Base-by-base conservation (phyloP, 345 rosid species). In the Hevea brasiliensis region DNA sequence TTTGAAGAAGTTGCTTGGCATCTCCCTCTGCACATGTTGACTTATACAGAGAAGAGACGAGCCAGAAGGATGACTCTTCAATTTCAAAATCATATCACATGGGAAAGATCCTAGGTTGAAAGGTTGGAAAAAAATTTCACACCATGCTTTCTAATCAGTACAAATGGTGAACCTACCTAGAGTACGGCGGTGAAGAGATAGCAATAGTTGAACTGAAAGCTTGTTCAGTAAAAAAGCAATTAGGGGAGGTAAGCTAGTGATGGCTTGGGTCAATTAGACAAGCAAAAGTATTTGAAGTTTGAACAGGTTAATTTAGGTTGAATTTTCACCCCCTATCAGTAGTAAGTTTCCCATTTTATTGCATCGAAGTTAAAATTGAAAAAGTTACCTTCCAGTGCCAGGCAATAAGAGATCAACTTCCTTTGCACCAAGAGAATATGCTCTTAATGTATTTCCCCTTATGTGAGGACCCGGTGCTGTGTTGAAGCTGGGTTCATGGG, bases 381-480 rank as follows among this genome's bases (percentile, higher is more conserved):
- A 53, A 61, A 56, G 59, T 72, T 70, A 90, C 96, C 97, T 90
- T 82, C 84, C 96, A 48, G 92, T 87, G 57, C 97, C 96, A 8
- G 97, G 96, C 64, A 92, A 84, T 53, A 92, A 73, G 59, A 92
- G 92, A 84, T 92, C 97, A n/a, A 87, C 97, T 85, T 92, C 96
- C 81, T 79, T 85, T 64, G 87, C 93, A 11, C 94, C 97, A 35
- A 83, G 80, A 3, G 97, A 90, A 75, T 65, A 87, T 44, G 96
- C 96, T 71, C 84, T 81, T 75, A 92, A 82, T 26, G 96, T 79
- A 56, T 84, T 86, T 76, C 97, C 97, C 83, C 97, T 84, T 72
- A 89, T 89, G 80, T 92, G 97, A 75, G 96, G 86, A 77, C 97
- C 97, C 0, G 96, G 97, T 47, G 84, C 84, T 23, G 88, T 87